Evolutionary conservation across 176 grass and related monocot species (phyloP).

Genomic region (Rhynchospora pubera): DNA sequence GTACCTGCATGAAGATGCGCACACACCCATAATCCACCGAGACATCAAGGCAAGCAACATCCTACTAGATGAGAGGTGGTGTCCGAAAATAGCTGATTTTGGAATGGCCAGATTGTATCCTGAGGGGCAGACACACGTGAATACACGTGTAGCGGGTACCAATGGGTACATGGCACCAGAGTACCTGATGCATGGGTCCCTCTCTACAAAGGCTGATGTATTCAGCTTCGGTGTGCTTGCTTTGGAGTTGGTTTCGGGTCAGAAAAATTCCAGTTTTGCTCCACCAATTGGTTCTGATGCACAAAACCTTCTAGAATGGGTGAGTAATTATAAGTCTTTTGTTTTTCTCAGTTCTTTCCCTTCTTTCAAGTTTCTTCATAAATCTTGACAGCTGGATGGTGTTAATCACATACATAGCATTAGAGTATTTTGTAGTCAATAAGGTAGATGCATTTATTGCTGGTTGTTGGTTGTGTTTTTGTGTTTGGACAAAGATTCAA

Average conservation of each 20-base stretch:
- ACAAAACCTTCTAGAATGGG: constrained; percentile 73
- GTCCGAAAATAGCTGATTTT: constrained; percentile 93
- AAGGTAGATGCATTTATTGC: constrained; percentile 12
- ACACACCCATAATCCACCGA: constrained; percentile 93
- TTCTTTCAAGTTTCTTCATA: neutral
- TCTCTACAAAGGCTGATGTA: constrained; percentile 88
- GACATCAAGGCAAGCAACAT: constrained; percentile 99
- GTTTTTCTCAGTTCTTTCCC: neutral
- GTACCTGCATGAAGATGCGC: constrained; percentile 93
- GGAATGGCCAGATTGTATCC: constrained; percentile 85
- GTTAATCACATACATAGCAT: neutral
- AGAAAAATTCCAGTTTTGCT: constrained; percentile 56
- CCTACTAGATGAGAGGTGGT: constrained; percentile 69
- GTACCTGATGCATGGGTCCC: constrained; percentile 80
- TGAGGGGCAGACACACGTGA: constrained; percentile 60
- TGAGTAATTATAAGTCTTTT: constrained; percentile 11
- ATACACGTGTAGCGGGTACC: constrained; percentile 80
- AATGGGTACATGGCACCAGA: constrained; percentile 98
- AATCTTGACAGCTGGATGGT: neutral
- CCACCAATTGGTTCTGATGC: constrained; percentile 39
- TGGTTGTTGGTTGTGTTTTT: neutral
- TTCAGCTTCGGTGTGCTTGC: constrained; percentile 90
- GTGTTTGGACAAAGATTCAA: too few species aligned
- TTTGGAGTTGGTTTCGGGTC: constrained; percentile 69
- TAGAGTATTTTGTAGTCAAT: neutral